Percentiles rank a stretch among this genome's conserved stretches.
Evolutionary conservation across 2,329 filamentous ascomycete species (phyloP).

Genomic region (Aspergillus chevalieri): DNA sequence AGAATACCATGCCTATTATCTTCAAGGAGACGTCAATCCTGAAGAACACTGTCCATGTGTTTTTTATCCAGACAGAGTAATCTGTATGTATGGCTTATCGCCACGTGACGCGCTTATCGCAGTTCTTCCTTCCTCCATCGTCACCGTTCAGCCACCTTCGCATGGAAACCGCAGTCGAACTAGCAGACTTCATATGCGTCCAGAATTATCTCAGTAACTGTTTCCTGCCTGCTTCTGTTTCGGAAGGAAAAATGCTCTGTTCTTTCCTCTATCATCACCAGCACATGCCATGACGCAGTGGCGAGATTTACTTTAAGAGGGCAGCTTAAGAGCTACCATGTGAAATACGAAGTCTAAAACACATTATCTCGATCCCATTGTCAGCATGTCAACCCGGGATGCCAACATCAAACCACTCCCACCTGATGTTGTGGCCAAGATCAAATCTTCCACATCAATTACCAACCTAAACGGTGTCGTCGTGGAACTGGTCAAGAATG

Average conservation of each 20-base stretch:
- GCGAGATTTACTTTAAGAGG: not conserved
- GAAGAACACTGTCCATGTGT: not conserved
- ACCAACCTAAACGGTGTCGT: constrained; percentile 67
- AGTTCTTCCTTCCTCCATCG: not conserved
- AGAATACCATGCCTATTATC: too few relatives aligned
- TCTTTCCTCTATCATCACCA: not conserved
- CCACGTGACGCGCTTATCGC: not conserved
- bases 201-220: not conserved
- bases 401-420: constrained; percentile 62
- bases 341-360: not conserved
- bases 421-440: constrained; percentile 63
- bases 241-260: not conserved
- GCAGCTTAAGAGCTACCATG: not conserved
- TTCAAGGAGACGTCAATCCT: too few relatives aligned
- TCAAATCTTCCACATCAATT: constrained; percentile 79
- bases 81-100: not conserved
- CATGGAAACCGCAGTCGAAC: not conserved
- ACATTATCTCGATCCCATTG: not conserved
- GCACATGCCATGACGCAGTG: not conserved
- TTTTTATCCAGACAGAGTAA: not conserved
- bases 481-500: constrained; percentile 70
- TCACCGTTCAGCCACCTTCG: not conserved
- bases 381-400: constrained; percentile 19
- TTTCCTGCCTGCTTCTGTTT: not conserved
- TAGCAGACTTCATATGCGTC: not conserved